These are phyloP conservation scores for Digitaria exilis DNA, from an alignment of 202 grass and related monocot genomes.

Conservation along the genomic window DNA sequence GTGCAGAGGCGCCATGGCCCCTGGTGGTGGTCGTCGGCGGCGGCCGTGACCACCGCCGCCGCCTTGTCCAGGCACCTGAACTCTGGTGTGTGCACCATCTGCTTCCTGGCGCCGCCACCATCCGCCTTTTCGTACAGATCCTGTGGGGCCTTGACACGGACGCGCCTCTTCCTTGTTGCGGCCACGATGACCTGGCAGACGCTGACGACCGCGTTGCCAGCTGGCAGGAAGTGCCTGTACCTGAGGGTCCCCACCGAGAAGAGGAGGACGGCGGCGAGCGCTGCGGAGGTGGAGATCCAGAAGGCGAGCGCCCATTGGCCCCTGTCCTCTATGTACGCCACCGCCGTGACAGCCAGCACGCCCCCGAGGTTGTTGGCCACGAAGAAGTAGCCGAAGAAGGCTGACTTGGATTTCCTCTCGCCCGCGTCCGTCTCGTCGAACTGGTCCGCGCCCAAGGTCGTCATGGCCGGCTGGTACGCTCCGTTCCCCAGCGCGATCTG, in stretches of 20 bases:
- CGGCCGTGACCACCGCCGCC: slow-evolving; percentile 34
- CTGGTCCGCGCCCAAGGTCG: slow-evolving; percentile 69
- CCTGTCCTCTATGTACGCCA: slow-evolving; percentile 62
- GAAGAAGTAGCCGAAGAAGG: slow-evolving; percentile 84
- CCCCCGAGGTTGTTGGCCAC: slow-evolving; percentile 64
- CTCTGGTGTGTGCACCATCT: slow-evolving; percentile 55
- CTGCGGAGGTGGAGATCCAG: slow-evolving; percentile 41
- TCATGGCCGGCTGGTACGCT: slow-evolving; percentile 53
- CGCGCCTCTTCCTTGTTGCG: slow-evolving; percentile 36
- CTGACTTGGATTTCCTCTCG: slow-evolving; percentile 50
- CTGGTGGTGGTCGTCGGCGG: not conserved
- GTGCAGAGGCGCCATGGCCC: slow-evolving; percentile 49
- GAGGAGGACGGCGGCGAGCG: slow-evolving; percentile 33
- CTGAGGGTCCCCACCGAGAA: slow-evolving; percentile 50
- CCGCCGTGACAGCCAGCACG: slow-evolving; percentile 50
- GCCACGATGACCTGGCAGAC: slow-evolving; percentile 60
- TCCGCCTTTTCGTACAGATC: slow-evolving; percentile 55
- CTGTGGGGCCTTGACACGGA: slow-evolving; percentile 25
- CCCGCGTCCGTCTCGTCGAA: slow-evolving; percentile 51
- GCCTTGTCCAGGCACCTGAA: slow-evolving; percentile 74
- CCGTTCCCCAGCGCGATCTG: slow-evolving; percentile 68
- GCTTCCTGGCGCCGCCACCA: too few species aligned
- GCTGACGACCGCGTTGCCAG: slow-evolving; percentile 42
- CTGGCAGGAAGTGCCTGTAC: slow-evolving; percentile 55
- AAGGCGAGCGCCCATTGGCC: slow-evolving; percentile 58